Conservation (phyloP, 2,329 filamentous ascomycete genomes). For the Penicillium digitatum region DNA sequence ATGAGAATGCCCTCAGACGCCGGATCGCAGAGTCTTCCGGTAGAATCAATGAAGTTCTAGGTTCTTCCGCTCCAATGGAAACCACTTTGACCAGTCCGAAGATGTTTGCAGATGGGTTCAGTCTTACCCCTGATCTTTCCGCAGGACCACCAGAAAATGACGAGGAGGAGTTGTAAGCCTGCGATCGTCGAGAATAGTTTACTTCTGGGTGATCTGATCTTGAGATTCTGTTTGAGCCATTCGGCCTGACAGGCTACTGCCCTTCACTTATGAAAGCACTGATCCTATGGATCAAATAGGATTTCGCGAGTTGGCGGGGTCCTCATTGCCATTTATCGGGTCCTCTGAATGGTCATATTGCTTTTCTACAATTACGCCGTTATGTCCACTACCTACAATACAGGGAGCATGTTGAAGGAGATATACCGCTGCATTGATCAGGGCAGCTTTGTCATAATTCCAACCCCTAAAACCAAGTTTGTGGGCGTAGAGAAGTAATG, state of each 20-base stretch:
- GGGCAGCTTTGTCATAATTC: constrained; percentile 13
- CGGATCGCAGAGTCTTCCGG: constrained; percentile 40
- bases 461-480: neutral
- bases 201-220: neutral
- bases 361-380: constrained; percentile 21
- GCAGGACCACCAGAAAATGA: constrained; percentile 22
- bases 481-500: no score
- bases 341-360: constrained; percentile 1
- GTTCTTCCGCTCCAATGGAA: constrained; percentile 17
- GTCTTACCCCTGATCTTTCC: constrained; percentile 3
- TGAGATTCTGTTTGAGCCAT: neutral
- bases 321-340: neutral
- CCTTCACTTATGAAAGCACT: neutral
- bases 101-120: constrained; percentile 18
- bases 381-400: constrained; percentile 22
- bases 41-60: constrained; percentile 39
- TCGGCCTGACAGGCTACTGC: neutral
- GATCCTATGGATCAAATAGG: neutral
- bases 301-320: neutral
- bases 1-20: constrained; percentile 39
- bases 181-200: neutral
- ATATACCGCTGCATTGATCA: constrained; percentile 19
- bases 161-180: constrained; percentile 33
- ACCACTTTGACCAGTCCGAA: constrained; percentile 1
- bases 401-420: constrained; percentile 18